phyloP scores from a whole-genome alignment of 352 stramenopile genomes.

The Saprolegnia diclina region DNA sequence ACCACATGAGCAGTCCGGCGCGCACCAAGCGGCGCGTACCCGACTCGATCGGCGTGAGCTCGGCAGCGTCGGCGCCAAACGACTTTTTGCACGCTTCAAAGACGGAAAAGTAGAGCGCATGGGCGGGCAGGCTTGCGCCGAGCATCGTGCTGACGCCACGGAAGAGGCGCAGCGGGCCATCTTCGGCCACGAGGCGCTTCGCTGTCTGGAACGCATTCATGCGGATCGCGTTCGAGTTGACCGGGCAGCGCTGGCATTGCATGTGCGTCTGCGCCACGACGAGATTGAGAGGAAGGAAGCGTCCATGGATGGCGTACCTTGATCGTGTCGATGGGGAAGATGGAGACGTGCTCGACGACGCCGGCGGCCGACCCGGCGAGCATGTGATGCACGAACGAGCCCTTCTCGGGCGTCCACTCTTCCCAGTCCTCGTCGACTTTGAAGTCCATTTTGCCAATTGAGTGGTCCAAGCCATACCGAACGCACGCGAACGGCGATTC shows the following conservation, averaged over 20 bases:
- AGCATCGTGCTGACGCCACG: slow-evolving; percentile 97
- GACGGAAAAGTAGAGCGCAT: slow-evolving; percentile 92
- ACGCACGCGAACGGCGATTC: slow-evolving; percentile 4
- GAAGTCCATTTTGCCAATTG: slow-evolving; percentile 25
- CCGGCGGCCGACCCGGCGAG: slow-evolving; percentile 92
- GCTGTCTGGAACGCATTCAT: slow-evolving; percentile 59
- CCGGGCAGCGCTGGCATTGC: slow-evolving; percentile 84
- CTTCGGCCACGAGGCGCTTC: slow-evolving; percentile 51
- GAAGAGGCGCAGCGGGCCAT: slow-evolving; percentile 88
- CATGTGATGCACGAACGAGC: slow-evolving; percentile 94
- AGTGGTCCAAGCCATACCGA: slow-evolving; percentile 12
- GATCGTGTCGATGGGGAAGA: slow-evolving; percentile 94
- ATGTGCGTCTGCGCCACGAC: slow-evolving; percentile 87
- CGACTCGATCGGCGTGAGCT: slow-evolving; percentile 66
- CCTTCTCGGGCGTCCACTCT: slow-evolving; percentile 89
- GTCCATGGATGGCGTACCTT: slow-evolving; percentile 40
- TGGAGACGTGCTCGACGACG: slow-evolving; percentile 95
- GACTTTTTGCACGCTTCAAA: slow-evolving; percentile 86
- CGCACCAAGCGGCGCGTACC: slow-evolving; percentile 29
- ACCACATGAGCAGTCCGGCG: slow-evolving; percentile 17
- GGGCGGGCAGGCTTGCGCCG: slow-evolving; percentile 94
- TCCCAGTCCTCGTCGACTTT: slow-evolving; percentile 87
- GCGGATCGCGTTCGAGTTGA: slow-evolving; percentile 53
- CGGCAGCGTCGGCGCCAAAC: slow-evolving; percentile 60
- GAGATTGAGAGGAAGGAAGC: not conserved